Percentiles rank a stretch among this genome's conserved stretches.
Evolutionary conservation across 2,329 filamentous ascomycete genomes (phyloP).

Genomic region (Purpureocillium takamizusanense): DNA sequence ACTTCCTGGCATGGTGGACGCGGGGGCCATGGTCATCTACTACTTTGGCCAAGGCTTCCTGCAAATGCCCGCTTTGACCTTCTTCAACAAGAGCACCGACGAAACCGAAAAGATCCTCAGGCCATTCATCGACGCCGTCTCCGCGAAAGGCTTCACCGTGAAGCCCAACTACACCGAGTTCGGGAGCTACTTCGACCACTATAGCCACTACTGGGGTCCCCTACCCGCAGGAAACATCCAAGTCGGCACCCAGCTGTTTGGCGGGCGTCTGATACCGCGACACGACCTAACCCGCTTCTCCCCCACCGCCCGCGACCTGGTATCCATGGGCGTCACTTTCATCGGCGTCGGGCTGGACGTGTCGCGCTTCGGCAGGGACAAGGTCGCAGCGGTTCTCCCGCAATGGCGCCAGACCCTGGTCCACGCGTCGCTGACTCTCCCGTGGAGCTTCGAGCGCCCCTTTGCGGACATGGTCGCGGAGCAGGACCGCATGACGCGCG

Average conservation of each 20-base stretch:
- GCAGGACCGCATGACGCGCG: constrained; percentile 20
- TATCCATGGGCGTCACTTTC: constrained; percentile 14
- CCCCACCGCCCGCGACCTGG: constrained; percentile 6
- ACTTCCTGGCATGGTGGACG: constrained; percentile 30
- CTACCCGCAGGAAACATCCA: constrained; percentile 24
- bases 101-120: constrained; percentile 24
- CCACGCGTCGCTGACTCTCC: constrained; percentile 16
- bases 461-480: constrained; percentile 18
- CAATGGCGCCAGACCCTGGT: constrained; percentile 28
- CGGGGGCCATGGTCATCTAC: constrained; percentile 37
- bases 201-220: constrained; percentile 31
- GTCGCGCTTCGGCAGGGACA: constrained; percentile 12
- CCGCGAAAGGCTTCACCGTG: constrained; percentile 7
- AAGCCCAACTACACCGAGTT: constrained; percentile 11
- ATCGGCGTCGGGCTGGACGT: constrained; percentile 19
- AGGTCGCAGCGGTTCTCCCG: constrained; percentile 28
- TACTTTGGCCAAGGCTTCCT: constrained; percentile 32
- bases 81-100: constrained; percentile 30
- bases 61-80: constrained; percentile 32
- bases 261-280: constrained; percentile 33
- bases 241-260: constrained; percentile 19
- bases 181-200: constrained; percentile 28
- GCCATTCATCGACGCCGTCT: constrained; percentile 10
- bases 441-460: constrained; percentile 16
- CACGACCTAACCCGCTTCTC: constrained; percentile 15